Evolutionary conservation across 805 yeast species (phyloP).

Genomic region (Candida tibetensis): DNA sequence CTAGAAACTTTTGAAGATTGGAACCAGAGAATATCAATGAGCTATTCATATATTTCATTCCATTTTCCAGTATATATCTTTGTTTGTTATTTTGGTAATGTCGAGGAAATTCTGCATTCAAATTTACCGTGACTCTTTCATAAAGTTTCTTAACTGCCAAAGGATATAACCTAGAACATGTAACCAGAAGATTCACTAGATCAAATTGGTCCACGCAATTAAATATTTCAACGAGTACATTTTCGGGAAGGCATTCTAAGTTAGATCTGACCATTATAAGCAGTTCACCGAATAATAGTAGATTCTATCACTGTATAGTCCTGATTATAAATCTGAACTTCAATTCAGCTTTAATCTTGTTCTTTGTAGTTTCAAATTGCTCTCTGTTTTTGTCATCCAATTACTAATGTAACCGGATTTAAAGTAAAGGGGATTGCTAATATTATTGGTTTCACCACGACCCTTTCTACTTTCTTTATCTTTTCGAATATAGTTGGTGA

Average conservation of each 20-base stretch:
- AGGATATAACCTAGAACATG: constrained; percentile 20
- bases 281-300: too few relatives aligned
- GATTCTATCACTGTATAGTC: background rate
- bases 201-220: constrained; percentile 32
- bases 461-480: too few relatives aligned
- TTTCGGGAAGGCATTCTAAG: constrained; percentile 10
- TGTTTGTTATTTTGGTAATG: constrained; percentile 13
- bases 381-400: background rate
- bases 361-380: background rate
- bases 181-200: constrained; percentile 22
- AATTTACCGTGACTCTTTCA: constrained; percentile 27
- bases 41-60: constrained; percentile 29
- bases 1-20: constrained; percentile 18
- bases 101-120: constrained; percentile 27
- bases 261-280: background rate
- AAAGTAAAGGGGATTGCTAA: background rate
- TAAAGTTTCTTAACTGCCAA: constrained; percentile 26
- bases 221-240: constrained; percentile 13
- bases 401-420: background rate
- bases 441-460: background rate
- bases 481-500: too few relatives aligned
- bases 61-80: constrained; percentile 24
- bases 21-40: constrained; percentile 21
- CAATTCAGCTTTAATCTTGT: background rate
- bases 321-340: background rate